Percentiles rank a stretch among this genome's conserved stretches.
These are phyloP conservation scores for Suhomyces bokatorum DNA, from an alignment of 1,139 yeast genomes.

Conservation along the genomic window DNA sequence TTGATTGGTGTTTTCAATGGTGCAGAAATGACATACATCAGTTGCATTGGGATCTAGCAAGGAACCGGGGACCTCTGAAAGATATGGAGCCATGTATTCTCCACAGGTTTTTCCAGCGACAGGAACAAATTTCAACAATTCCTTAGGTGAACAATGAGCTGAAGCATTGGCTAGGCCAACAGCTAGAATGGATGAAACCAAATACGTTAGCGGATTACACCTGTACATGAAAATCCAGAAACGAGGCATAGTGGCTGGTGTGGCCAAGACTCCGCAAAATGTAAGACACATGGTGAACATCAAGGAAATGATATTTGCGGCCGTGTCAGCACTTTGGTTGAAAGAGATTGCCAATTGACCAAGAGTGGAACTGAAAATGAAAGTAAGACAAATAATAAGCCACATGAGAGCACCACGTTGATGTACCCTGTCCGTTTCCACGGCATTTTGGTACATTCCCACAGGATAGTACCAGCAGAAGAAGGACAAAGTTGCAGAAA, in stretches of 20 bases:
- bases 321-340: conserved; percentile 66
- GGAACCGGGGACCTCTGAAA: conserved; percentile 32
- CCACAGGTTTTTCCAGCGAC: conserved; percentile 54
- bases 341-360: conserved; percentile 68
- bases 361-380: conserved; percentile 59
- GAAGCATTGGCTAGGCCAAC: conserved; percentile 51
- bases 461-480: conserved; percentile 46
- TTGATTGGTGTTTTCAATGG: conserved; percentile 33
- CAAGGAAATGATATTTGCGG: conserved; percentile 66
- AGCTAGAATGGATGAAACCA: conserved; percentile 52
- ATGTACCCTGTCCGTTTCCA: conserved; percentile 27
- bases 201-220: conserved; percentile 67
- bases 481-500: conserved; percentile 34
- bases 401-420: conserved; percentile 67
- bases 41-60: conserved; percentile 41
- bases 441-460: conserved; percentile 38
- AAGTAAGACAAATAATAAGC: conserved; percentile 56
- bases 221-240: conserved; percentile 62
- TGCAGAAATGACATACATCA: conserved; percentile 47
- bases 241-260: conserved; percentile 51
- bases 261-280: conserved; percentile 81
- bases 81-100: conserved; percentile 38
- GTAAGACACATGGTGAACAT: conserved; percentile 66
- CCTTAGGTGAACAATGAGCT: conserved; percentile 49
- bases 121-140: conserved; percentile 48